These are phyloP conservation scores for Austroboletus novae-zelandiae DNA, from an alignment of 1,284 basidiomycete genomes.

Conservation along the genomic window DNA sequence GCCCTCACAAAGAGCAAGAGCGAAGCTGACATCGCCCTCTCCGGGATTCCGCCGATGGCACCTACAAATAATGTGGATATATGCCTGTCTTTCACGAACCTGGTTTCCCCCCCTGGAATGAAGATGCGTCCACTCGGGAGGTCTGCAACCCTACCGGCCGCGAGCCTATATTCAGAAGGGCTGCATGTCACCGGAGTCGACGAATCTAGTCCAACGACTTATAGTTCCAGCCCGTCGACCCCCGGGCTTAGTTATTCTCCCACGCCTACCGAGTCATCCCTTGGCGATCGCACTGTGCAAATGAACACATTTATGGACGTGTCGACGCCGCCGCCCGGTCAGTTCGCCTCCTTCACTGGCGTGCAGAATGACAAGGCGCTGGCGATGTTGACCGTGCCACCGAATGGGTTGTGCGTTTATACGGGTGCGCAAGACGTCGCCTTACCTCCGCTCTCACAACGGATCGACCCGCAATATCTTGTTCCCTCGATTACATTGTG, in stretches of 20 bases:
- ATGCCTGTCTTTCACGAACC: not conserved
- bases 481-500: conserved; percentile 5
- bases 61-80: conserved; percentile 4
- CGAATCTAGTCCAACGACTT: conserved; percentile 18
- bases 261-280: conserved; percentile 52
- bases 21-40: conserved; percentile 21
- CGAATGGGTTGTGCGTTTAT: conserved; percentile 19
- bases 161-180: conserved; percentile 15
- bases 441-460: conserved; percentile 7
- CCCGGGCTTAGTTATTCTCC: conserved; percentile 56
- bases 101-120: conserved; percentile 7
- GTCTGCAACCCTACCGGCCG: conserved; percentile 23
- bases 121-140: conserved; percentile 21
- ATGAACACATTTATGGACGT: conserved; percentile 50
- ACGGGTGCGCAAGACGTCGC: conserved; percentile 14
- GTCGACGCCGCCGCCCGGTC: conserved; percentile 27
- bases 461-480: conserved; percentile 13
- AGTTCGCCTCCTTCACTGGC: conserved; percentile 29
- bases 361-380: conserved; percentile 33
- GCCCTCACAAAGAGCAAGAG: conserved; percentile 29
- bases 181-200: conserved; percentile 1
- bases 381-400: conserved; percentile 14
- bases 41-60: conserved; percentile 1
- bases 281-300: conserved; percentile 53
- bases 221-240: conserved; percentile 41